phyloP scores from a whole-genome alignment of 176 grass and related monocot species.

The Musa itinerans region DNA sequence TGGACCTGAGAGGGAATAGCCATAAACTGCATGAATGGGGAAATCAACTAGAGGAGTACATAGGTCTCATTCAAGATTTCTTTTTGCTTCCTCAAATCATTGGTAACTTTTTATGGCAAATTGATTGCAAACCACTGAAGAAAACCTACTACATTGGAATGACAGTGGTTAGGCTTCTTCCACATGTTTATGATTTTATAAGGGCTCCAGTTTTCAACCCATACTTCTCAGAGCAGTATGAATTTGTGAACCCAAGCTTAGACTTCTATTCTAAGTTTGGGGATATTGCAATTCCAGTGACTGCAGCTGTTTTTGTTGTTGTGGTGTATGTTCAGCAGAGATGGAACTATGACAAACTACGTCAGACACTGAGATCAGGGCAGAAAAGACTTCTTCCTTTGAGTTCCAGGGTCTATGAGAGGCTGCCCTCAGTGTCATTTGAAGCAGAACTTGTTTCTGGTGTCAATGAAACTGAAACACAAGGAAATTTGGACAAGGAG shows the following conservation, averaged over 20 bases:
- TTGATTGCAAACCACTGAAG: slow-evolving; percentile 66
- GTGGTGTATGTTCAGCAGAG: slow-evolving; percentile 70
- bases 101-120: slow-evolving; percentile 71
- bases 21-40: slow-evolving; percentile 76
- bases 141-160: slow-evolving; percentile 65
- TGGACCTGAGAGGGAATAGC: slow-evolving; percentile 52
- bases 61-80: slow-evolving; percentile 68
- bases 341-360: slow-evolving; percentile 85
- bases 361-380: slow-evolving; percentile 52
- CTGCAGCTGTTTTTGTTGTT: slow-evolving; percentile 36
- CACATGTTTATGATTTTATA: slow-evolving; percentile 78
- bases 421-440: slow-evolving; percentile 73
- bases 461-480: slow-evolving; percentile 26
- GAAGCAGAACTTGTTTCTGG: slow-evolving; percentile 71
- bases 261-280: slow-evolving; percentile 85
- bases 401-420: slow-evolving; percentile 80
- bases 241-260: slow-evolving; percentile 80
- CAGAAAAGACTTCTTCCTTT: slow-evolving; percentile 79
- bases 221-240: slow-evolving; percentile 77
- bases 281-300: slow-evolving; percentile 70
- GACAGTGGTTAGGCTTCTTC: slow-evolving; percentile 67
- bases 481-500: slow-evolving; percentile 9
- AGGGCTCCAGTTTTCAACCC: slow-evolving; percentile 73
- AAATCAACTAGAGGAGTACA: slow-evolving; percentile 68
- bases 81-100: slow-evolving; percentile 79